phyloP scores from a whole-genome alignment of 1,284 basidiomycete species.

The Pseudomicrostroma phylloplanum region DNA sequence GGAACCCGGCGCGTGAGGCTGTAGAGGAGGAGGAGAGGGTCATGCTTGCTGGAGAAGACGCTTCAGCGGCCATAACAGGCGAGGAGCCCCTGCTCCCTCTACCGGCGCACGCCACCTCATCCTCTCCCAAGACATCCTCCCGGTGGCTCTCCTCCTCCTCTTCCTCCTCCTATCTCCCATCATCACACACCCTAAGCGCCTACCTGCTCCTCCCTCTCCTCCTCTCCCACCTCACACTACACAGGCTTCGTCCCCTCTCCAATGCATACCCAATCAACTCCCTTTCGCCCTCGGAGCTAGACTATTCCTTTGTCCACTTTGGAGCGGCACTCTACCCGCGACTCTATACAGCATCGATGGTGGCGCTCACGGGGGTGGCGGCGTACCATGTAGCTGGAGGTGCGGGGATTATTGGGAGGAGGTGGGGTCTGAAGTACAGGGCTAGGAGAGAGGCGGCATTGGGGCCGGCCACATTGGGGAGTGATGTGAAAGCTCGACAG shows the following conservation, averaged over 20 bases:
- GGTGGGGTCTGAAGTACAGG: no score
- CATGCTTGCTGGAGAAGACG: no score
- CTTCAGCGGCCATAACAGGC: no score
- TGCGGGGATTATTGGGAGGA: no score
- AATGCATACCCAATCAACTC: not conserved
- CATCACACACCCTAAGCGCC: not conserved
- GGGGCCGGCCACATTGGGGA: no score
- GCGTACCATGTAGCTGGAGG: no score
- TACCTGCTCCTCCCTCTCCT: not conserved
- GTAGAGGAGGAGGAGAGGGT: not conserved
- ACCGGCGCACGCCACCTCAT: not conserved
- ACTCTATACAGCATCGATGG: not conserved
- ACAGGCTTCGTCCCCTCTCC: not conserved
- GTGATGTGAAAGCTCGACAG: no score
- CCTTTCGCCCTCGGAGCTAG: not conserved
- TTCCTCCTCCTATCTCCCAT: not conserved
- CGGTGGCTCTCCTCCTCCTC: not conserved
- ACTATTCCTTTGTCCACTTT: conserved; percentile 3
- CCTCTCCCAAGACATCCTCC: not conserved
- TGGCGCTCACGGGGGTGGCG: no score
- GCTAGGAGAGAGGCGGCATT: no score
- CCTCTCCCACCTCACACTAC: not conserved
- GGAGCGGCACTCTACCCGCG: conserved; percentile 18
- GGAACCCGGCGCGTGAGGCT: not conserved
- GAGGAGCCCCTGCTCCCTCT: no score